Evolutionary conservation across 345 rosid species (phyloP), one percentile per base, ranked within the genome.

Genomic region (Conringia planisiliqua): DNA sequence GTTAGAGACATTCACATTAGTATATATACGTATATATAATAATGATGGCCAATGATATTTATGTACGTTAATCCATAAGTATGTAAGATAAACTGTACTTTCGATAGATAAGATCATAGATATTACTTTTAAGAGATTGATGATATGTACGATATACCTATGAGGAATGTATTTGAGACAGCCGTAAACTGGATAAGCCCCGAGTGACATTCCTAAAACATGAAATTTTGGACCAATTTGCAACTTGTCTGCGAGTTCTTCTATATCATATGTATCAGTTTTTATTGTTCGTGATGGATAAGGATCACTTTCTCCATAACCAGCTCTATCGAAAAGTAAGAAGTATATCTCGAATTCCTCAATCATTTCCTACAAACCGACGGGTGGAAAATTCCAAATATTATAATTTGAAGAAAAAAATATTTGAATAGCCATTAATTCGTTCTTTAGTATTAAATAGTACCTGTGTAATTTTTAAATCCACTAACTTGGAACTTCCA

Each of bases 241-340:
- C 82, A 93, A 70, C 68, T 83, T 84, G 74, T 93, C 96, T 7
- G 90, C 97, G 9, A 93, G 75, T 80, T 93, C 92, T 84, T 93
- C 85, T 35, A 90, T 81, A 64, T 90, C 96, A 47, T 79, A 83
- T 68, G 96, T 88, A 73, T 90, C 98, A 10, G 79, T 88, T 79
- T 87, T 90, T 70, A 90, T 79, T 0, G 93, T 75, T 14, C 92
- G 80, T 35, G 83, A 79, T 44, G 92, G 92, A 79, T 86, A 47
- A 7, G 92, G 90, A 77, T 93, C 97, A 55, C 97, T 93, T 73
- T 93, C 96, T 39, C 96, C 98, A 71, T 90, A 90, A 42, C 98
- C 98, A 33, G 97, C 89, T 85, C 98, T 83, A 79, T 93, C 97
- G 62, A 82, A 93, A 75, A 58, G 68, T 30, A 93, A 84, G 56